Percentiles rank a stretch among this genome's conserved stretches.
These are phyloP conservation scores for Collybia nuda DNA, from an alignment of 768 basidiomycete genomes.

Conservation along the genomic window DNA sequence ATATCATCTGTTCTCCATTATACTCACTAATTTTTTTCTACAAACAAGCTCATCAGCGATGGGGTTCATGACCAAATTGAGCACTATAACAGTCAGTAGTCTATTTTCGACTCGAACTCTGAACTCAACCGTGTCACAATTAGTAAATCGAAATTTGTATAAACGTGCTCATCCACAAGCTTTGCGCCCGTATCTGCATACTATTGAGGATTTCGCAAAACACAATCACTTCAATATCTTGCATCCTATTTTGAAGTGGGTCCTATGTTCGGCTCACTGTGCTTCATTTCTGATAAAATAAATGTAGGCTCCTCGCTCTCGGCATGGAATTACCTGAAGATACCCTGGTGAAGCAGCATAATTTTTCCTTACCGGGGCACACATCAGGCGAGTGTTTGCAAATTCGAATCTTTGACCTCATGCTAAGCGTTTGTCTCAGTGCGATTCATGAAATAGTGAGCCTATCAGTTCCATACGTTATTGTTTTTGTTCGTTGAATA, in stretches of 20 bases:
- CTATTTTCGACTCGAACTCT: too few relatives aligned
- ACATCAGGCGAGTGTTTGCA: slow-evolving; percentile 27
- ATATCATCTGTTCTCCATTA: neutral
- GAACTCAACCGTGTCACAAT: neutral
- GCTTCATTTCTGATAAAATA: neutral
- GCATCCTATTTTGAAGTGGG: slow-evolving; percentile 33
- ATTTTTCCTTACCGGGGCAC: slow-evolving; percentile 32
- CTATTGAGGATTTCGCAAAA: slow-evolving; percentile 32
- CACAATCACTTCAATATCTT: slow-evolving; percentile 37
- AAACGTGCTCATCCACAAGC: slow-evolving; percentile 32
- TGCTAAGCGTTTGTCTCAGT: slow-evolving; percentile 14
- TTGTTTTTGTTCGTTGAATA: neutral
- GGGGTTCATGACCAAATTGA: slow-evolving; percentile 66
- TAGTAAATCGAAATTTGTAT: slow-evolving; percentile 32
- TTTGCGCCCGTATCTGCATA: slow-evolving; percentile 32
- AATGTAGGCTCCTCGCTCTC: slow-evolving; percentile 31
- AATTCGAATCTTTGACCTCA: neutral
- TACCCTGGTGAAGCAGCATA: slow-evolving; percentile 37
- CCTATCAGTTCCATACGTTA: neutral
- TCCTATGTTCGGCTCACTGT: neutral
- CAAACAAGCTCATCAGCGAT: slow-evolving; percentile 48
- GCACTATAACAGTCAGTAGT: slow-evolving; percentile 54
- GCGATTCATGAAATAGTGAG: slow-evolving; percentile 50
- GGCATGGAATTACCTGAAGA: slow-evolving; percentile 47
- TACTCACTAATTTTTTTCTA: neutral